These are phyloP conservation scores for Dioszegia aurantiaca DNA, from an alignment of 768 basidiomycete species.

Conservation along the genomic window DNA sequence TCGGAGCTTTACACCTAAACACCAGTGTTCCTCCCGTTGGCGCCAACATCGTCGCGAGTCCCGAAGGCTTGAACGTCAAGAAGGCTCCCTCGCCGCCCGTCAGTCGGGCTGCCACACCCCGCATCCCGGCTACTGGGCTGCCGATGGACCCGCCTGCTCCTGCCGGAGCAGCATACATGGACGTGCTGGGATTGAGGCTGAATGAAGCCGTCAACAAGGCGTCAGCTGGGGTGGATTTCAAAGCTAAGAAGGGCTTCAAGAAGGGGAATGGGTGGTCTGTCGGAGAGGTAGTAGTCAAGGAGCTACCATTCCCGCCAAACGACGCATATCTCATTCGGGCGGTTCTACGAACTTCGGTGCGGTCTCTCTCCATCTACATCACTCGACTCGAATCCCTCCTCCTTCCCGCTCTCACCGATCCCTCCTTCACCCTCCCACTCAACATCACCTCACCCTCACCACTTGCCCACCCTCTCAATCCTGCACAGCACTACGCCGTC, in stretches of 20 bases:
- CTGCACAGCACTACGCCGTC: constrained; percentile 44
- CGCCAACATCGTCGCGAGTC: background rate
- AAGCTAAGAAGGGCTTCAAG: constrained; percentile 45
- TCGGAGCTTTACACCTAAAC: constrained; percentile 25
- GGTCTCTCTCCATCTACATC: constrained; percentile 50
- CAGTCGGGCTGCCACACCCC: constrained; percentile 42
- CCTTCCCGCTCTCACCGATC: constrained; percentile 72
- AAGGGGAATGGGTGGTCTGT: constrained; percentile 47
- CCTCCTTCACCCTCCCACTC: constrained; percentile 70
- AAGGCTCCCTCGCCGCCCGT: constrained; percentile 34
- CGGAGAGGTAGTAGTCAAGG: constrained; percentile 49
- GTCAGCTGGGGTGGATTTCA: constrained; percentile 45
- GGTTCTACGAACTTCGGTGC: constrained; percentile 47
- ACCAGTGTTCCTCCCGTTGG: constrained; percentile 12
- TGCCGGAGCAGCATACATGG: constrained; percentile 42
- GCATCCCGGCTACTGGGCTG: constrained; percentile 21
- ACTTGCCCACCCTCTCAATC: constrained; percentile 41
- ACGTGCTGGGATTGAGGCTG: constrained; percentile 46
- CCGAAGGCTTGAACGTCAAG: constrained; percentile 10
- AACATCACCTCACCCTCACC: constrained; percentile 61
- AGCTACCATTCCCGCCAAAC: constrained; percentile 42
- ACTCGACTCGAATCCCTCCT: constrained; percentile 71
- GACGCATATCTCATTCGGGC: constrained; percentile 52
- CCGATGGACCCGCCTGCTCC: constrained; percentile 22
- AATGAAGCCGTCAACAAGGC: constrained; percentile 51